Evolutionary conservation across 257 asterid genomes (phyloP).

Genomic region (Ilex aquifolium): DNA sequence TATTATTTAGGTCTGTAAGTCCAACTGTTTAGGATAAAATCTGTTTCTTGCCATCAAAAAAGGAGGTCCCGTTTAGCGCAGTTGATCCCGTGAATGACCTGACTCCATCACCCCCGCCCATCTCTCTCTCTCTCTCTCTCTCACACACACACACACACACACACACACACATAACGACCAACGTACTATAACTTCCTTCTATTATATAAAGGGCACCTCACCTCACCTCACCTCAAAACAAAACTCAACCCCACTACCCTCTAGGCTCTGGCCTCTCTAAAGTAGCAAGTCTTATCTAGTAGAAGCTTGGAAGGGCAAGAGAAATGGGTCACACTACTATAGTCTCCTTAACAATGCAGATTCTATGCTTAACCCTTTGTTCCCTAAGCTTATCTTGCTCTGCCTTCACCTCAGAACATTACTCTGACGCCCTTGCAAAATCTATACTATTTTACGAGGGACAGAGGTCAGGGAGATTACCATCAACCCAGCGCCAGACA

Average conservation of each 20-base stretch:
- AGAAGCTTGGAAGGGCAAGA: not conserved
- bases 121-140: slow-evolving; percentile 13
- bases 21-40: too few species aligned
- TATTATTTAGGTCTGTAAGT: too few species aligned
- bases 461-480: slow-evolving; percentile 76
- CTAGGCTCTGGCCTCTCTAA: not conserved
- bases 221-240: not conserved
- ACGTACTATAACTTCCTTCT: slow-evolving; percentile 35
- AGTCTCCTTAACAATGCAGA: slow-evolving; percentile 12
- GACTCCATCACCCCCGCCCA: too few species aligned
- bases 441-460: slow-evolving; percentile 74
- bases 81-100: slow-evolving; percentile 69
- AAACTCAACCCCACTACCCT: not conserved
- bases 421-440: slow-evolving; percentile 55
- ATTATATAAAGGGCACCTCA: slow-evolving; percentile 25
- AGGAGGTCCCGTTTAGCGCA: slow-evolving; percentile 26
- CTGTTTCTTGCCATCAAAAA: slow-evolving; percentile 20
- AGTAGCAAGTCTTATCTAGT: not conserved
- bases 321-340: slow-evolving; percentile 21
- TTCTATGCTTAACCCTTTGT: slow-evolving; percentile 19
- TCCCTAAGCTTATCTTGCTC: slow-evolving; percentile 17
- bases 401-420: slow-evolving; percentile 61
- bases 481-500: slow-evolving; percentile 38
- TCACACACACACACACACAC: too few species aligned
- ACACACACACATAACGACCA: slow-evolving; percentile 7